Evolutionary conservation across 495 filamentous ascomycete genomes (phyloP).

Genomic region (Aspergillus sclerotiicarbonarius): DNA sequence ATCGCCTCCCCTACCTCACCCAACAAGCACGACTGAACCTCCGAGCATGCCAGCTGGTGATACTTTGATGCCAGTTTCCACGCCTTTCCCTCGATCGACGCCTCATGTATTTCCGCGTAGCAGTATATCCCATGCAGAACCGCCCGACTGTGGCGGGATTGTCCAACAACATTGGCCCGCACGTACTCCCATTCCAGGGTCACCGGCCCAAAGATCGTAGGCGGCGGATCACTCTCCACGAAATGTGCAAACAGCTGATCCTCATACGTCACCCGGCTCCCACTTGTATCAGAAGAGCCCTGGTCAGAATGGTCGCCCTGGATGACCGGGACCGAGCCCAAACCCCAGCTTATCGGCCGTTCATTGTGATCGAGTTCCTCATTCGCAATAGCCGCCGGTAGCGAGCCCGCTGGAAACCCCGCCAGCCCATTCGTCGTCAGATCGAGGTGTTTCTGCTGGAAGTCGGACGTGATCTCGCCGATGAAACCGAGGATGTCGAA

Average conservation of each 20-base stretch:
- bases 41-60: conserved; percentile 32
- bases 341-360: background rate
- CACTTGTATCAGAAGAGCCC: background rate
- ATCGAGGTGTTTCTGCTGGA: conserved; percentile 40
- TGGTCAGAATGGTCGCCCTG: background rate
- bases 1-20: conserved; percentile 28
- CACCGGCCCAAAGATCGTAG: conserved; percentile 36
- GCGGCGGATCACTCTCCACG: conserved; percentile 29
- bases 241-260: conserved; percentile 37
- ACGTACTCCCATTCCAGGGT: conserved; percentile 40
- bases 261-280: conserved; percentile 26
- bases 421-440: conserved; percentile 27
- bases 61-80: conserved; percentile 35
- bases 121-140: conserved; percentile 37
- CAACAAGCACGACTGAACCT: conserved; percentile 33
- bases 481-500: conserved; percentile 45
- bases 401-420: conserved; percentile 3
- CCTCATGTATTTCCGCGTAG: conserved; percentile 36
- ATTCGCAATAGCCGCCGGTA: background rate
- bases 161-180: conserved; percentile 24
- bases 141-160: conserved; percentile 26
- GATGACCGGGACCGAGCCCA: background rate
- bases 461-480: conserved; percentile 38
- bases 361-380: conserved; percentile 9
- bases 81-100: conserved; percentile 28